Base-by-base conservation (phyloP, 768 basidiomycete species). In the Cystofilobasidium macerans region DNA sequence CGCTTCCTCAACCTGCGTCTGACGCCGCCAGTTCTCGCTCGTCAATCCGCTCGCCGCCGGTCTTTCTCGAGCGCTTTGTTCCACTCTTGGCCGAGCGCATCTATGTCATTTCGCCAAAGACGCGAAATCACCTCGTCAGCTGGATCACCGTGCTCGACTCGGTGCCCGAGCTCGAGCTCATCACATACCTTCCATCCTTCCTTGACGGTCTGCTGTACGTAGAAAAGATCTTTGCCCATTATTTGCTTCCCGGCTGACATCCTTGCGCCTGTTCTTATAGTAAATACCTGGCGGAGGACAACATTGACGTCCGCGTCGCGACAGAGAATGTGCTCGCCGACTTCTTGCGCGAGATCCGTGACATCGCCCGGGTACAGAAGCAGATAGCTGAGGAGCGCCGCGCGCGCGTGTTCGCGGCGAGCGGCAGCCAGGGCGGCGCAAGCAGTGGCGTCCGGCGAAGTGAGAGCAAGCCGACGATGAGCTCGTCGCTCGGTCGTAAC, bases 121-220 rank as follows among this genome's bases (percentile, higher is more conserved):
- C 95, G 0, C 80, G 95, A 68, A 94, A 86, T 74, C 98, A 92
- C 75, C 82, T 99, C n/a, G 89, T 95, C 38, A 87, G 88, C 1
- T 99, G 95, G 95, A 89, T 98, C 66, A 89, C 83, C 48, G 88
- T 95, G 5, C 82, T 99, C 53, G 92, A 97, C 73, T 93, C 91
- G 24, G 89, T 98, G 5, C 95, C 95, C 14, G 95, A 99, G 73
- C 79, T 99, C 62, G 94, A 98, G 74, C 82, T 99, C 53, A 87
- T 98, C 54, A 86, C 89, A 32, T 95, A 89, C 77, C 82, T 99
- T 38, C 95, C 95, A 0, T 87, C 95, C 72, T 93, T 98, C 74
- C 77, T 99, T 58, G 92, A 97, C 69, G 93, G 92, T 2, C 81
- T 99, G 47, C 73, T 99, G 89, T 92, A 70, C 71, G 74, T 73